Percentiles rank a stretch among this genome's conserved stretches.
phyloP scores from a whole-genome alignment of 108 stramenopile species.

The Mayamaea pseudoterrestris region DNA sequence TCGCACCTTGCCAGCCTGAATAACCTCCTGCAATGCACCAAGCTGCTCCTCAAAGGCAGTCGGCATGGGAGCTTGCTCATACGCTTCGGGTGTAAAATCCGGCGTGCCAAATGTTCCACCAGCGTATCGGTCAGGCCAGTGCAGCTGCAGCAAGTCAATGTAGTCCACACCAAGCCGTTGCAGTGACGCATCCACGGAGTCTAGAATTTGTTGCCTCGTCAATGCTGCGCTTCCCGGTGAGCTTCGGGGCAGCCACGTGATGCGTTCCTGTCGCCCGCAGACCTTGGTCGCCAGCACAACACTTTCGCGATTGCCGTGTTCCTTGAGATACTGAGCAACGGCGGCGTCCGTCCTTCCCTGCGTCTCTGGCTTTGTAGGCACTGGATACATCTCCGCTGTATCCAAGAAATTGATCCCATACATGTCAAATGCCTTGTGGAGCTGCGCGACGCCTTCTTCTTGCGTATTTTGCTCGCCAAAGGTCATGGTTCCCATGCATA shows the following conservation, averaged over 20 bases:
- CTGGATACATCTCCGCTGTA: conserved; percentile 88
- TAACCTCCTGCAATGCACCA: conserved; percentile 54
- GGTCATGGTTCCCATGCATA: conserved; percentile 84
- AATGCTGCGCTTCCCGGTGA: conserved; percentile 33
- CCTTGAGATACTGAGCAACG: conserved; percentile 46
- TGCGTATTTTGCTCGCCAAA: conserved; percentile 83
- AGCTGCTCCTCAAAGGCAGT: conserved; percentile 81
- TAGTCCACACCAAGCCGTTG: conserved; percentile 77
- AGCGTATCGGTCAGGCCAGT: conserved; percentile 82
- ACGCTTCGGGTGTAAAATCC: conserved; percentile 42
- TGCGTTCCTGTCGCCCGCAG: conserved; percentile 28
- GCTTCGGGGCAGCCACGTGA: conserved; percentile 75
- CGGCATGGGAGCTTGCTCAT: conserved; percentile 25
- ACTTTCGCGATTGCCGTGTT: conserved; percentile 40
- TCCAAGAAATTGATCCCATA: conserved; percentile 91
- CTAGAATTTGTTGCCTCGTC: conserved; percentile 56
- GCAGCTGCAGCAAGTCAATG: conserved; percentile 88
- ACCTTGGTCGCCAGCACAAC: conserved; percentile 88
- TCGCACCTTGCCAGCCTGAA: conserved; percentile 70
- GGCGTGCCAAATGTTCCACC: conserved; percentile 73
- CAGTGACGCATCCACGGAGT: conserved; percentile 74
- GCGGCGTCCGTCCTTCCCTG: conserved; percentile 65
- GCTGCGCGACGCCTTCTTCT: conserved; percentile 75
- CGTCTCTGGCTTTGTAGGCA: conserved; percentile 47
- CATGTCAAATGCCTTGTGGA: conserved; percentile 72